Base-by-base conservation (phyloP, 495 filamentous ascomycete species). In the Pyronema omphalodes region DNA sequence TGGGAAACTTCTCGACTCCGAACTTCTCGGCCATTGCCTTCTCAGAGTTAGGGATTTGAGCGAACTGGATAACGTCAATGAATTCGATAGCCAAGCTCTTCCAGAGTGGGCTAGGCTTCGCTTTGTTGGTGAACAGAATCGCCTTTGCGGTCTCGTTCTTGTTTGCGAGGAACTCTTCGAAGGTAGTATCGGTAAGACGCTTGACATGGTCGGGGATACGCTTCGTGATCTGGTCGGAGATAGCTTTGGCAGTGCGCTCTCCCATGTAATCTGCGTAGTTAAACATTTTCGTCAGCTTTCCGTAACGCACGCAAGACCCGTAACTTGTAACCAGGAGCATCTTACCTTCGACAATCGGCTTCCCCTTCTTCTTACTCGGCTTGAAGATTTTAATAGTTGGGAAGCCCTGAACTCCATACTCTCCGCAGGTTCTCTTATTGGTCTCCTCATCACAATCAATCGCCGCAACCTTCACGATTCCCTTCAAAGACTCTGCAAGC, bases 371-470 rank as follows among this genome's bases (percentile, higher is more conserved):
- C 68, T 88, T 89, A 49, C 78, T 78, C 0, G 91, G 93, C 40
- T 78, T 80, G 58, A 96, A 77, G 54, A 94, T 89, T 74, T 99
- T 99, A 52, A 99, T 72, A 0, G 91, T 96, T 1, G 91, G 91
- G 73, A 95, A 99, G 41, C 91, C 91, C 70, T 94, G 76, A 18
- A 99, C 80, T 45, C 89, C 91, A 80, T 95, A 86, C 50, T 71
- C 68, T 39, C 84, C 79, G 67, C 91, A 99, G 60, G 96, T 76
- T 3, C 74, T 72, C 68, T 96, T 96, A 73, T 99, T 99, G 51
- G 73, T 72, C 40, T 96, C 93, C 23, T 93, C 88, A 59, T 96
- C 91, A 69, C 91, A 99, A 67, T 99, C 85, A 58, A 99, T 74
- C 35, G 91, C 91, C 9, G 84, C 93, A 33, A 96, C 89, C 61